These are phyloP conservation scores for Hymenoscyphus fraxineus DNA, from an alignment of 2,329 filamentous ascomycete species.

Conservation along the genomic window DNA sequence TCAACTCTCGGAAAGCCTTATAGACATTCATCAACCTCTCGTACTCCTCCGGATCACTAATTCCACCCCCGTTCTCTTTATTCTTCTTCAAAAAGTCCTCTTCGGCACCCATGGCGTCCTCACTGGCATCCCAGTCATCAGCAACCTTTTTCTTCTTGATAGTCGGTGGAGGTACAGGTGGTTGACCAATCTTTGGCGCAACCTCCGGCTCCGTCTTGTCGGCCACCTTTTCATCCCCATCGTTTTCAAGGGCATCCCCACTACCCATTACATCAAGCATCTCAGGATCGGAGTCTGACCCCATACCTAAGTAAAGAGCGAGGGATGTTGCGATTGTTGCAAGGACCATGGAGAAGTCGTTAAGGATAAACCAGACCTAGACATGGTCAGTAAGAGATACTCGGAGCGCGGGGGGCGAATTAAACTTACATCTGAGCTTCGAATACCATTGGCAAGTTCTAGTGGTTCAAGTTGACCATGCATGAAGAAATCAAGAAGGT, in stretches of 20 bases:
- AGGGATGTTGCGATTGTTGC: constrained; percentile 69
- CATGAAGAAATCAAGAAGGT: constrained; percentile 73
- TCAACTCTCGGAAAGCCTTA: constrained; percentile 54
- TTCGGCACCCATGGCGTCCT: constrained; percentile 38
- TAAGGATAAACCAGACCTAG: constrained; percentile 67
- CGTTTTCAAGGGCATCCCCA: constrained; percentile 46
- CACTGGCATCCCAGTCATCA: constrained; percentile 48
- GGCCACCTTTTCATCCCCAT: constrained; percentile 34
- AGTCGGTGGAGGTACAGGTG: constrained; percentile 13
- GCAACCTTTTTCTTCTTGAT: constrained; percentile 37
- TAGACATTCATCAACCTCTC: constrained; percentile 52
- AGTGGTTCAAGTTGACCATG: constrained; percentile 63
- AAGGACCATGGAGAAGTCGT: constrained; percentile 61
- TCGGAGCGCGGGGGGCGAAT: not conserved
- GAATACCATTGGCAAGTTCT: constrained; percentile 62
- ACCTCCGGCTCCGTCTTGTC: constrained; percentile 23
- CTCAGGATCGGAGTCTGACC: constrained; percentile 46
- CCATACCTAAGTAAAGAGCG: constrained; percentile 52
- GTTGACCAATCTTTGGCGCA: constrained; percentile 6
- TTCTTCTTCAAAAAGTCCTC: constrained; percentile 34
- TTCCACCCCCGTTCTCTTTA: constrained; percentile 33
- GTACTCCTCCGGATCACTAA: constrained; percentile 38
- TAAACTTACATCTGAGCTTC: constrained; percentile 47
- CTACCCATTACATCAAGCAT: constrained; percentile 44
- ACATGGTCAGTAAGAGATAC: constrained; percentile 9